Evolutionary conservation across 208 protist species (phyloP), one percentile per base, ranked within the genome.

Genomic region (Trypanosoma scelopori): DNA sequence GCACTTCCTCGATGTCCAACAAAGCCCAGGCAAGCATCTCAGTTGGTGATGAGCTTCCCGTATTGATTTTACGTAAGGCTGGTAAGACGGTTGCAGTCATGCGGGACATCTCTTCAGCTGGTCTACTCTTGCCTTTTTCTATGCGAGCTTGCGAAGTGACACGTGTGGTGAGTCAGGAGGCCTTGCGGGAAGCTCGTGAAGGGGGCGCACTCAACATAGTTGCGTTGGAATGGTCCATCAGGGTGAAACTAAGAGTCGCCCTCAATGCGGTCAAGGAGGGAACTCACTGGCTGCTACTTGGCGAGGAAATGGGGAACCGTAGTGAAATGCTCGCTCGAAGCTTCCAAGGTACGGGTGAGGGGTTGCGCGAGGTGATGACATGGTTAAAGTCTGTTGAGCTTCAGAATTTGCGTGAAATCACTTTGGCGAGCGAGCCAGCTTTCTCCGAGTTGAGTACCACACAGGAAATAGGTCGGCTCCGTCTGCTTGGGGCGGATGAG

Each of bases 101-200:
- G 25, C 25, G 28, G 16, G 57, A 66, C 53, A 55, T 47, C 16
- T 12, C 27, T 16, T 32, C 53, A 23, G 27, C 39, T 15, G 5
- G 28, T n/a, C 41, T 23, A 41, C 49, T 65, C 51, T 64, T 82
- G 32, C 76, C 76, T 1, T 82, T 82, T 58, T 77, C 70, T 16
- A 23, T 71, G 23, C 45, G 55, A 22, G 20, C 56, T 15, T 82
- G 76, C 28, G 58, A 67, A 32, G 50, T 68, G 37, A 23, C 48
- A 13, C 51, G 30, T 1, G 27, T 81, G 3, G 6, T n/a, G 12
- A 27, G 50, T 23, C 5, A 39, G 5, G 58, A 61, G 7, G 27
- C 3, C 7, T 42, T 76, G 37, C 53, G 55, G 41, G 20, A 35
- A 11, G 59, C 60, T 3, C 42, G 53, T 37, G 51, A 71, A 15